Base-by-base conservation (phyloP, 202 grass and related monocot genomes). In the Setaria italica region DNA sequence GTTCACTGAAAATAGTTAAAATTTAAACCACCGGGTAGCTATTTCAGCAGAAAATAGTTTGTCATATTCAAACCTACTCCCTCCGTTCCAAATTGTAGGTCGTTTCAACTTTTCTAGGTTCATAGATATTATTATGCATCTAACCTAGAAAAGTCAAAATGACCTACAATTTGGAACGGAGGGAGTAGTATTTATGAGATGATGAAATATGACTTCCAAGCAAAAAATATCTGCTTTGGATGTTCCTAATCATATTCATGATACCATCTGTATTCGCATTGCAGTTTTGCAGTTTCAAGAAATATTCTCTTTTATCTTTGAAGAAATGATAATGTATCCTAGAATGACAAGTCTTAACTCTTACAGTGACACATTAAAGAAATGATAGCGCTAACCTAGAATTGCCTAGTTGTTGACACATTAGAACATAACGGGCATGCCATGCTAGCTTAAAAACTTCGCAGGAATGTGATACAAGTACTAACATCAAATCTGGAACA, bases 401-500 rank as follows among this genome's bases (percentile, higher is more conserved):
- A 74, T 67, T 67, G 6, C 39, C 80, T 48, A 62, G 30, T 59
- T 7, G 3, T 30, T 16, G 11, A 43, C 39, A 54, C 16, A 48
- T 78, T 78, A 60, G 11, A 66, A 0, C 41, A 12, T 9, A 30
- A 77, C 43, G 37, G 11, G 68, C 33, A 47, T 62, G 41, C 9
- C 30, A 29, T 30, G 33, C 14, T 56, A 32, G 3, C 45, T 45
- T 43, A 59, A 57, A 43, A 45, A 65, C 53, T 65, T 17, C 59
- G 32, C 10, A 77, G 20, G 41, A 34, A 82, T 67, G 56, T 53
- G 33, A 41, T 7, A 0, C 16, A 25, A 25, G 12, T 60, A 78
- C 3, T 80, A 65, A 59, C 13, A 77, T 25, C 45, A 71, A 51
- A 88, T 64, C 6, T n/a, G 12, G 46, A 46, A 57, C 35, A 53